Evolutionary conservation across 352 stramenopile genomes (phyloP).

Genomic region (Globisporangium irregulare): DNA sequence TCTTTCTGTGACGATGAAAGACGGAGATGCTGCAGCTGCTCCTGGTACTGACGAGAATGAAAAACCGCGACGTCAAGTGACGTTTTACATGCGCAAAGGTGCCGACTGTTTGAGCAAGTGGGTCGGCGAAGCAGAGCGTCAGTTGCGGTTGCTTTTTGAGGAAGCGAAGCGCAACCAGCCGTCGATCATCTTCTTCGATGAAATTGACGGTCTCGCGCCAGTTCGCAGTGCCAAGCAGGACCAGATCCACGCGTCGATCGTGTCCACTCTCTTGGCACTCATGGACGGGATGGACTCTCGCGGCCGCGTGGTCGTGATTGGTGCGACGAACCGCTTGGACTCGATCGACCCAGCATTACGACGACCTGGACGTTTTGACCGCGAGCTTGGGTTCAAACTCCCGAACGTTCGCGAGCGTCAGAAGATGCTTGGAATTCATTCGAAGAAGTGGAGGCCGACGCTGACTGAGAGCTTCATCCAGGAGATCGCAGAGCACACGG

Average conservation of each 20-base stretch:
- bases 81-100: conserved; percentile 94
- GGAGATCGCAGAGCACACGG: conserved; percentile 79
- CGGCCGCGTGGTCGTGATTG: conserved; percentile 96
- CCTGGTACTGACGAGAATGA: conserved; percentile 13
- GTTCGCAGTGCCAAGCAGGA: conserved; percentile 92
- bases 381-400: conserved; percentile 89
- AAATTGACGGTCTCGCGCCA: conserved; percentile 91
- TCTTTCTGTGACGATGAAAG: conserved; percentile 6
- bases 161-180: conserved; percentile 88
- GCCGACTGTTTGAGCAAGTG: conserved; percentile 91
- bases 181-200: conserved; percentile 96
- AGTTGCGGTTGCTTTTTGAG: conserved; percentile 90
- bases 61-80: conserved; percentile 61
- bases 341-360: conserved; percentile 95
- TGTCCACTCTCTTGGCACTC: conserved; percentile 90
- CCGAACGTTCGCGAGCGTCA: conserved; percentile 78
- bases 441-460: conserved; percentile 81
- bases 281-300: conserved; percentile 90
- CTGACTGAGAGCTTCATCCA: conserved; percentile 56
- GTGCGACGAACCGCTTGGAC: conserved; percentile 96
- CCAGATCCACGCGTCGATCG: conserved; percentile 92
- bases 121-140: conserved; percentile 90
- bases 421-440: conserved; percentile 89
- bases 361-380: conserved; percentile 91
- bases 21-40: conserved; percentile 15